A percentile compares a stretch with the other conserved stretches of the same genome.
phyloP scores from a whole-genome alignment of 2,329 filamentous ascomycete genomes.

The Mycocentrospora acerina region DNA sequence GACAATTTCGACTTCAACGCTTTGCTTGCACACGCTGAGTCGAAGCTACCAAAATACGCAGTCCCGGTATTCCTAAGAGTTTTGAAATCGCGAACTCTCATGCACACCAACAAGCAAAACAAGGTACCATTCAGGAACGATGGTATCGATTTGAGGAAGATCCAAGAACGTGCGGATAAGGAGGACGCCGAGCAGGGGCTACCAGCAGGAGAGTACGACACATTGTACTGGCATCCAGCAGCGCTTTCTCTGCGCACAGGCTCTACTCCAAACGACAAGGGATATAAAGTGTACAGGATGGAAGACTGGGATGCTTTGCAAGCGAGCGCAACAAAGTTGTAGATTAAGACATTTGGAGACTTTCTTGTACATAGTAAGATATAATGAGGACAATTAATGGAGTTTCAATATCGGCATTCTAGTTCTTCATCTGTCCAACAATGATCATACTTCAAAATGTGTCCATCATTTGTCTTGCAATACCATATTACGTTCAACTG shows the following conservation, averaged over 20 bases:
- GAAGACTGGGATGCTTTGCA: slow-evolving; percentile 60
- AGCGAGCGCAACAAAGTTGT: slow-evolving; percentile 29
- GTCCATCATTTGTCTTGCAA: too few species aligned
- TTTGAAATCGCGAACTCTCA: slow-evolving; percentile 59
- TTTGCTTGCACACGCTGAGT: slow-evolving; percentile 60
- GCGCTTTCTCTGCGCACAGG: slow-evolving; percentile 36
- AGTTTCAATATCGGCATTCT: background rate
- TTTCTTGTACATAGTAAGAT: background rate
- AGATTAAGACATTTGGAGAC: background rate
- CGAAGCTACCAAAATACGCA: slow-evolving; percentile 69
- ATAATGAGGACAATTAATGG: background rate
- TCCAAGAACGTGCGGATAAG: slow-evolving; percentile 42
- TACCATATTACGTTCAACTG: too few species aligned
- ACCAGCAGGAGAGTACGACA: slow-evolving; percentile 42
- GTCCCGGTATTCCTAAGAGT: slow-evolving; percentile 73
- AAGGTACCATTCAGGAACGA: slow-evolving; percentile 70
- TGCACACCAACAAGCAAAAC: slow-evolving; percentile 80
- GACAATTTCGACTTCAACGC: slow-evolving; percentile 54
- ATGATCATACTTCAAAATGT: too few species aligned
- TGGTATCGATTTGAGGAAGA: slow-evolving; percentile 60
- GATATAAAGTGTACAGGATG: slow-evolving; percentile 60
- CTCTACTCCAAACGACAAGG: slow-evolving; percentile 40
- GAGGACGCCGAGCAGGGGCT: slow-evolving; percentile 41
- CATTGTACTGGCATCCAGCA: slow-evolving; percentile 53
- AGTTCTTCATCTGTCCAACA: background rate